Conservation (phyloP, 352 stramenopile species). For the Globisporangium paroecandrum region DNA sequence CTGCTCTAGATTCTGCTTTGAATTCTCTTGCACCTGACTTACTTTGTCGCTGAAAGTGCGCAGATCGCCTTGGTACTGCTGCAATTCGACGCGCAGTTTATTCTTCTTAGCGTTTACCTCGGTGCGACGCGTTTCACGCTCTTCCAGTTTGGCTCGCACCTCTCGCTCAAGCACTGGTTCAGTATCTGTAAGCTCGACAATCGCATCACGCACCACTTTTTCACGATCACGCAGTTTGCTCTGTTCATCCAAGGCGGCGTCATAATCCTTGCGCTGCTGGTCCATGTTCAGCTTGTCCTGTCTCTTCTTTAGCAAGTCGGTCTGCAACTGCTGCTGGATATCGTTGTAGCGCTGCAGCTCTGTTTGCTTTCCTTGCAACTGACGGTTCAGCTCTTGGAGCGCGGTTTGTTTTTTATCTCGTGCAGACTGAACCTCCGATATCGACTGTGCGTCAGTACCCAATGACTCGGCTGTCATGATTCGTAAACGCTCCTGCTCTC, state of each 20-base stretch:
- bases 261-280: constrained; percentile 49
- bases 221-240: constrained; percentile 50
- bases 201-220: constrained; percentile 48
- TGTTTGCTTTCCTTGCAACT: constrained; percentile 54
- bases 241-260: constrained; percentile 51
- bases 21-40: constrained; percentile 34
- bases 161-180: constrained; percentile 43
- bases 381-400: constrained; percentile 41
- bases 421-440: constrained; percentile 38
- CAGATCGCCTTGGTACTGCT: constrained; percentile 40
- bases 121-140: constrained; percentile 34
- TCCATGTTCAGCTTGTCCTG: constrained; percentile 54
- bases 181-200: constrained; percentile 29
- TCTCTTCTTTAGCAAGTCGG: constrained; percentile 55
- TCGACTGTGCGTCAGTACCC: constrained; percentile 30
- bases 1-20: constrained; percentile 37
- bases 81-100: constrained; percentile 33
- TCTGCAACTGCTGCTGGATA: constrained; percentile 52
- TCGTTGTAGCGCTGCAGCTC: constrained; percentile 46
- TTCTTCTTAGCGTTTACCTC: constrained; percentile 28
- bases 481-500: constrained; percentile 38
- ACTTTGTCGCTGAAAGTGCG: constrained; percentile 40
- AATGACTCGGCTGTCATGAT: constrained; percentile 25
- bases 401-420: constrained; percentile 51
- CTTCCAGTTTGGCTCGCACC: constrained; percentile 36